Evolutionary conservation across 2,329 filamentous ascomycete species (phyloP).

Genomic region (Macrophomina phaseolina): DNA sequence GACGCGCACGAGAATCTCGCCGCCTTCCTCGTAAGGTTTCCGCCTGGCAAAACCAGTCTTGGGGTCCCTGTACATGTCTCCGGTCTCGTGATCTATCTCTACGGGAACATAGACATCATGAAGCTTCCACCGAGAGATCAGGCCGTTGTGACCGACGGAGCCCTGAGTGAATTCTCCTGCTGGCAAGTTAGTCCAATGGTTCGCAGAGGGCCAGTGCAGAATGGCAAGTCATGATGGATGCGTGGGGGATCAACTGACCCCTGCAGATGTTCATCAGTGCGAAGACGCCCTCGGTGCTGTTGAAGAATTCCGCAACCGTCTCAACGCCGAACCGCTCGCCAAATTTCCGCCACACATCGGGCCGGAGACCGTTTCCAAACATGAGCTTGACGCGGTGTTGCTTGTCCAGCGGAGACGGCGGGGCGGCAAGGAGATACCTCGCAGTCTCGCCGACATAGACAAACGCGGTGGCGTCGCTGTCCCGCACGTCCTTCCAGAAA

Average conservation of each 20-base stretch:
- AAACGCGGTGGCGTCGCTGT: conserved; percentile 71
- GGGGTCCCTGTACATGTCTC: conserved; percentile 23
- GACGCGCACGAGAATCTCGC: conserved; percentile 7
- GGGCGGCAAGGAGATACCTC: conserved; percentile 73
- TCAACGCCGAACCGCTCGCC: conserved; percentile 67
- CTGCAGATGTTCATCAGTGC: conserved; percentile 64
- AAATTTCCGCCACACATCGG: conserved; percentile 72
- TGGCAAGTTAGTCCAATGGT: background rate
- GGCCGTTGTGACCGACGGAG: conserved; percentile 74
- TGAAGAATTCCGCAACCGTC: conserved; percentile 76
- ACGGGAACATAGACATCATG: conserved; percentile 68
- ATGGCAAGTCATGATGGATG: no score
- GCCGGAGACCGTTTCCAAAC: conserved; percentile 71
- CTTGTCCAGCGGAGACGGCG: conserved; percentile 65
- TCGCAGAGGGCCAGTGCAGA: background rate
- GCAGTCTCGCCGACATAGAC: conserved; percentile 77
- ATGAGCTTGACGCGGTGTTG: conserved; percentile 65
- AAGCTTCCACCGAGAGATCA: conserved; percentile 60
- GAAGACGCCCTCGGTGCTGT: conserved; percentile 75
- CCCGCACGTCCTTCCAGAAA: conserved; percentile 78
- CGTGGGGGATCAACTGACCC: conserved; percentile 28
- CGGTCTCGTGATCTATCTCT: conserved; percentile 68
- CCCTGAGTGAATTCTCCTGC: conserved; percentile 60
- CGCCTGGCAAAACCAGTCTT: conserved; percentile 53
- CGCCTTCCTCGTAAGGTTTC: conserved; percentile 55